Base-by-base conservation (phyloP, 352 stramenopile genomes). In the Phytophthora crassamura region DNA sequence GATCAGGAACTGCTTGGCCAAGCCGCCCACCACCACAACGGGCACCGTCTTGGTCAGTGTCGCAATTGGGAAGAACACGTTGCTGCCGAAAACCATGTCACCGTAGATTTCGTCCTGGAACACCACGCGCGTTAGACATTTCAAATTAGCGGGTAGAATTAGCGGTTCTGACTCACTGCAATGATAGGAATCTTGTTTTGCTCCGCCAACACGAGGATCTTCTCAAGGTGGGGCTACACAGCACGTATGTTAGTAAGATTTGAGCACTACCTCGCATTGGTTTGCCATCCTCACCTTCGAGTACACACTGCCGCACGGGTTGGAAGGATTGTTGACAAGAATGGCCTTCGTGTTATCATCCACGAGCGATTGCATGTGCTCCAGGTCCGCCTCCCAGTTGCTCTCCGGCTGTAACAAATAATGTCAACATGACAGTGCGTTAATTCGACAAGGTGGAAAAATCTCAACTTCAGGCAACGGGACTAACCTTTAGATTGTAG, bases 1-100 rank as follows among this genome's bases (percentile, higher is more conserved):
- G 15, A 99, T 82, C 15, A 98, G 74, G 69, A 97, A 99, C 62
- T 98, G 94, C 76, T 99, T 99, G 11, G 94, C 95, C 14, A 99
- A 66, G n/a, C 91, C 90, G 40, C 88, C 77, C 15, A 95, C 73
- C 7, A 85, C 73, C 10, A 97, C 71, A 8, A 97, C 80, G 1
- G 90, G 90, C 1, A 97, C 89, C 10, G 78, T 90, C 45, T 80
- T 88, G 15, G 88, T 91, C 36, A 97, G 68, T 8, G 82, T 74
- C 0, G 88, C 94, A 61, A 98, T 88, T 0, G 93, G 86, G 75
- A 89, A 87, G 43, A 94, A 94, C 50, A 80, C 63, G 57, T 86
- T 86, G 50, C 73, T 78, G 1, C 83, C 84, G 25, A 91, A 94
- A 2, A 86, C 78, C 84, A 93, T 94, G 67, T 93, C 84, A 38